phyloP scores from a whole-genome alignment of 192 early-diverging fungal species.

The Endogone sp. region DNA sequence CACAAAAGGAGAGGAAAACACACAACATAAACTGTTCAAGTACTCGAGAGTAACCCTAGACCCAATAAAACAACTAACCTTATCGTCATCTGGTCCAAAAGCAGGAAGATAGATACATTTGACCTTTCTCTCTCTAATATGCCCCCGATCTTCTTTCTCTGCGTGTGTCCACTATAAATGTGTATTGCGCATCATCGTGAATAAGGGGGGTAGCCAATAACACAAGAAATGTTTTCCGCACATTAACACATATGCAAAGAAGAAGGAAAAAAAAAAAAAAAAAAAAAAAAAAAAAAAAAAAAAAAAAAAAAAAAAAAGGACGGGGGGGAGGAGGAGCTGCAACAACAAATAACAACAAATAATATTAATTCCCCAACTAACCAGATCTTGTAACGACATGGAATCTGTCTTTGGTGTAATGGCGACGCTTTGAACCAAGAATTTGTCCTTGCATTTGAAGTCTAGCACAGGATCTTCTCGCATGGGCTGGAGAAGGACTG shows the following conservation, averaged over 20 bases:
- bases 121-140: background rate
- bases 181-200: background rate
- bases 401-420: constrained; percentile 65
- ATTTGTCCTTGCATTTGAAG: constrained; percentile 95
- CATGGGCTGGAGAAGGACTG: constrained; percentile 86
- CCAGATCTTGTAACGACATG: constrained; percentile 61
- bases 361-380: constrained; percentile 17
- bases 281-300: background rate
- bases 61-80: background rate
- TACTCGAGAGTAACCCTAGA: too few species aligned
- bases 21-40: too few species aligned
- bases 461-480: constrained; percentile 74
- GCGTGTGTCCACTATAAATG: background rate
- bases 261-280: background rate
- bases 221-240: too few species aligned
- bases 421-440: constrained; percentile 85
- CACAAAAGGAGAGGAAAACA: too few species aligned
- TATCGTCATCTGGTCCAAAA: background rate
- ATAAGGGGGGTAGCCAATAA: too few species aligned
- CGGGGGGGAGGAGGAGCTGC: too few species aligned
- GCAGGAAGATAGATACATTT: background rate
- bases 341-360: too few species aligned
- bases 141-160: background rate
- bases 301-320: background rate
- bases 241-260: too few species aligned